Evolutionary conservation across 768 basidiomycete genomes (phyloP), one percentile per base, ranked within the genome.

Genomic region (Suillus clintonianus): DNA sequence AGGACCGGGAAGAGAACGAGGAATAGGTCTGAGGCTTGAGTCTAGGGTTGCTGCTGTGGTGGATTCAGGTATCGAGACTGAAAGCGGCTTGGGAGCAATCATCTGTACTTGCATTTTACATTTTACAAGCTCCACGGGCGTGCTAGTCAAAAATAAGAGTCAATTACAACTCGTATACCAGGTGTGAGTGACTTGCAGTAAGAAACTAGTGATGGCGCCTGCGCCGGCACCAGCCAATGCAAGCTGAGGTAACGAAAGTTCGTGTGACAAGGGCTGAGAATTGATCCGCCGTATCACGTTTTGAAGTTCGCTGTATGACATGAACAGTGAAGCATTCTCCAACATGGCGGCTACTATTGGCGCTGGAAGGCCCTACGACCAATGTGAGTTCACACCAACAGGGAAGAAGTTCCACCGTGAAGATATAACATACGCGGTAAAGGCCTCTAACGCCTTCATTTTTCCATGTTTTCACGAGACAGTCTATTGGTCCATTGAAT

Each of bases 61-160:
- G 45, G 59, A 32, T 22, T 71, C 27, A 8, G 66, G 62, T 1
- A 68, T n/a, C 13, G 72, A 62, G 9, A 66, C 45, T 34, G 63
- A 62, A 9, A 77, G 62, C 2, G 30, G 42, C 27, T 51, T 63
- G 2, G 76, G 64, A 22, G 82, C 78, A 24, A 97, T 86, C 86
- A 94, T 90, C 72, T 97, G 95, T 2, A 97, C 96, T 75, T 97
- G 96, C 95, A 98, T 97, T 76, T 94, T 94, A 80, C 95, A 97
- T 78, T 99, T 97, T 63, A 98, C 86, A 56, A 97, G 89, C 70
- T 97, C 96, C 62, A 98, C 89, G 1, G 96, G 96, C 0, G 95
- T 97, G 34, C 93, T 94, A 60, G 69, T 30, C 17, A 54, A 45
- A 24, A 5, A 30, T n/a, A 7, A 42, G 14, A 60, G 41, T 51